phyloP scores from a whole-genome alignment of 2,329 filamentous ascomycete species.

The Mycosphaerella arachidis region DNA sequence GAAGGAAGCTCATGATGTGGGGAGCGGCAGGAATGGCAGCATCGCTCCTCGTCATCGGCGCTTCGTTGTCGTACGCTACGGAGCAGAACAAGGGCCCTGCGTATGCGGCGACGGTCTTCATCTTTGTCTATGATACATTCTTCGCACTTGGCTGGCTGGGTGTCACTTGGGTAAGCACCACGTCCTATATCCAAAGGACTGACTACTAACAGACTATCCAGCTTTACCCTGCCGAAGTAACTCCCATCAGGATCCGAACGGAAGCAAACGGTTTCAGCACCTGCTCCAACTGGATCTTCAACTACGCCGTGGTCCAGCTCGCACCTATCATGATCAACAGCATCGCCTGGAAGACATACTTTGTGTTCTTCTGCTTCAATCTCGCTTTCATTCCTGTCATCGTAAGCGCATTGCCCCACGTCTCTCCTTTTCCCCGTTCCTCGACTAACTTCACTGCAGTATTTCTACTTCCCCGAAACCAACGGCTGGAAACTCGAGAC shows the following conservation, averaged over 20 bases:
- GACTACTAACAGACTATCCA: neutral
- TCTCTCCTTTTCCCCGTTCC: too few species aligned
- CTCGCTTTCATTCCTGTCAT: conserved; percentile 8
- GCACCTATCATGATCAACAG: conserved; percentile 46
- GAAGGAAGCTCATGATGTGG: conserved; percentile 36
- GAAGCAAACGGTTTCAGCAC: conserved; percentile 53
- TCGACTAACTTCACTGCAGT: neutral
- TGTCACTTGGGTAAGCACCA: conserved; percentile 32
- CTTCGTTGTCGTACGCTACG: conserved; percentile 8
- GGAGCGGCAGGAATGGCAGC: conserved; percentile 25
- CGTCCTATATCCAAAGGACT: neutral
- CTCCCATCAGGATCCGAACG: conserved; percentile 41
- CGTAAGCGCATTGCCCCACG: neutral
- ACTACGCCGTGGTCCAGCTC: conserved; percentile 18
- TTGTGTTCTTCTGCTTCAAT: conserved; percentile 42
- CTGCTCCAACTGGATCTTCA: conserved; percentile 40
- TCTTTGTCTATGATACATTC: conserved; percentile 22
- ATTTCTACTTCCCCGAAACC: conserved; percentile 13
- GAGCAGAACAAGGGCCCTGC: conserved; percentile 9
- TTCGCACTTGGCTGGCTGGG: conserved; percentile 30
- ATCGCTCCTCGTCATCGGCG: conserved; percentile 21
- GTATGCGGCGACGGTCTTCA: conserved; percentile 29
- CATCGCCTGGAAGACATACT: conserved; percentile 47
- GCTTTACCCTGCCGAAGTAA: conserved; percentile 37
- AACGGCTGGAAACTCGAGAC: conserved; percentile 23